Evolutionary conservation across 1,139 yeast genomes (phyloP), one percentile per base, ranked within the genome.

Genomic region (Meyerozyma smithsonii): DNA sequence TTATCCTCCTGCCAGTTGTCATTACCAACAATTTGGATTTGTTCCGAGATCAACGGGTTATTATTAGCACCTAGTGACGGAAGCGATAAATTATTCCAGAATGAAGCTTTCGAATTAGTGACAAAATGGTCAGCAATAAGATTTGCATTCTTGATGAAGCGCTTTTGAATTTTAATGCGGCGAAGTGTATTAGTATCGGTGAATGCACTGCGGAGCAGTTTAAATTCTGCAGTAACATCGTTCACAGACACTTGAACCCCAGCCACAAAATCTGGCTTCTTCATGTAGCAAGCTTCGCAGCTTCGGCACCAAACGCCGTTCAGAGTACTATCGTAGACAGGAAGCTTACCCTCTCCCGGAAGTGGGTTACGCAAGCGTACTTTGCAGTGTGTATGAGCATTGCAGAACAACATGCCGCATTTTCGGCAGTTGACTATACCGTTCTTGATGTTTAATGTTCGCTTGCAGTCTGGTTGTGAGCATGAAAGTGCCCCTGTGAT

Each of bases 321-420:
- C 3, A 44, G 51, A 0, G 47, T 38, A 12, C 60, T 42, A 37
- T 61, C 66, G 48, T 64, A 69, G 15, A 51, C 54, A 1, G 72
- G 71, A 3, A 44, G 11, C 72, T 48, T 74, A 68, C 36, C 66
- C 42, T 4, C 41, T 2, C 26, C 32, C 0, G 41, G 39, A 11
- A 40, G 45, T 0, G 62, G 53, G 79, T 87, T 44, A 55, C 56
- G 28, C 47, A 59, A 50, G 68, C 69, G 39, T 66, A 68, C 62
- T 66, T 76, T 69, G 52, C 69, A 79, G 39, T 66, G 60, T 3
- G 88, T 72, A 62, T 89, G 96, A 20, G 60, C 62, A 43, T 74
- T 72, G 56, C 96, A 88, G 54, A 62, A 87, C 16, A 88, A 59
- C 21, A 68, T 60, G 0, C 96, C 96, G 62, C 97, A 89, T 47